Percentiles rank a stretch among this genome's conserved stretches.
phyloP scores from a whole-genome alignment of 2,329 filamentous ascomycete species.

The Trichoderma simmonsii region DNA sequence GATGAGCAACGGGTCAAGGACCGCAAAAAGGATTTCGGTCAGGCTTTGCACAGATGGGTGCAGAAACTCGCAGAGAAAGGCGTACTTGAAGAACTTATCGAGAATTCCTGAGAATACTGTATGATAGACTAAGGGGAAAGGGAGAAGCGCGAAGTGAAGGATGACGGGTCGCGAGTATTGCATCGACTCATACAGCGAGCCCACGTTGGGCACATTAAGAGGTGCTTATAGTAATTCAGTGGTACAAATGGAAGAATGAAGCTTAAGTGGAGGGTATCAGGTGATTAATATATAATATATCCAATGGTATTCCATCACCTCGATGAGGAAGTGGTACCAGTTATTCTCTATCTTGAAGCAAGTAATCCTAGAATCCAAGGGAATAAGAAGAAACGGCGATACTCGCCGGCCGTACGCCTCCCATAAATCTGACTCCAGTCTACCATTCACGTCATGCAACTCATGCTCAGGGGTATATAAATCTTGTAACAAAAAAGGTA shows the following conservation, averaged over 20 bases:
- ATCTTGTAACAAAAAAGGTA: not conserved
- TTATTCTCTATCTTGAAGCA: not conserved
- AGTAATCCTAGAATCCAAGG: not conserved
- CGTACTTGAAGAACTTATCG: conserved; percentile 47
- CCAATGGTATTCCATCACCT: not conserved
- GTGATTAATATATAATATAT: not conserved
- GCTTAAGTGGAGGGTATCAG: not conserved
- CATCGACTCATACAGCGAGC: not conserved
- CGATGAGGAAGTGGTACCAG: not conserved
- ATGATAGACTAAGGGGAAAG: not conserved
- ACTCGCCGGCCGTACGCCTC: not conserved
- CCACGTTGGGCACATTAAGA: not conserved
- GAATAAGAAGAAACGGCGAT: not conserved
- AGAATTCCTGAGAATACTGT: conserved; percentile 12
- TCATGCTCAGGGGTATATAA: not conserved
- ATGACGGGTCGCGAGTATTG: not conserved
- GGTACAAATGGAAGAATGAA: not conserved
- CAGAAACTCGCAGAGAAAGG: conserved; percentile 65
- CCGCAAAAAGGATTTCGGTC: conserved; percentile 65
- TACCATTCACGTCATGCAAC: not conserved
- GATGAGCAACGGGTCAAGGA: conserved; percentile 52
- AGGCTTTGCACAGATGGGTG: conserved; percentile 67
- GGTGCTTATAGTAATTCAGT: not conserved
- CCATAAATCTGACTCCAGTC: not conserved
- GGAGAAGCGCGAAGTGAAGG: not conserved